Percentiles rank a stretch among this genome's conserved stretches.
Conservation (phyloP, 768 basidiomycete species). For the Leccinum arenicola region DNA sequence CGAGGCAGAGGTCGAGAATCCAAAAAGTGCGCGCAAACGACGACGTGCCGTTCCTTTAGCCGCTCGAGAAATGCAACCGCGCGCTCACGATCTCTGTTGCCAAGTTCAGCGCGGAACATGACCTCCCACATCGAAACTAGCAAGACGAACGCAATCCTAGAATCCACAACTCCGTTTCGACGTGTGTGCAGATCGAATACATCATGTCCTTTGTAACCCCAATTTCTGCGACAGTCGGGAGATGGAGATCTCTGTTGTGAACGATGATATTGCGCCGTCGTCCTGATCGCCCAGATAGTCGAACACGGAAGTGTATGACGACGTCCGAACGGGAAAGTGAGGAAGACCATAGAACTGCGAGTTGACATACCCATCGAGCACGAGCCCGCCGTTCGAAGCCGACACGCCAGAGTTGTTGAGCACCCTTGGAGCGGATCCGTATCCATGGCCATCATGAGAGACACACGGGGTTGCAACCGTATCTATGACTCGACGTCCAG, state of each 20-base stretch:
- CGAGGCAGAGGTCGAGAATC: neutral
- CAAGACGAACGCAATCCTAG: neutral
- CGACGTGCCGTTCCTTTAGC: constrained; percentile 63
- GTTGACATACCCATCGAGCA: constrained; percentile 54
- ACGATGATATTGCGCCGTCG: too few species aligned
- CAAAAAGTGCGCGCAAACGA: neutral
- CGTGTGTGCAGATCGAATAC: too few species aligned
- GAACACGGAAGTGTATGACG: constrained; percentile 26
- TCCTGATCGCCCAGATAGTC: too few species aligned
- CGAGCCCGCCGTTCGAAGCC: constrained; percentile 62
- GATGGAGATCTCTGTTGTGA: too few species aligned
- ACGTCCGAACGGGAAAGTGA: neutral
- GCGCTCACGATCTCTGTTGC: constrained; percentile 65
- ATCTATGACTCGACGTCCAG: constrained; percentile 50
- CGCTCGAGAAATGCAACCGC: constrained; percentile 71
- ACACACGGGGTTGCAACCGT: constrained; percentile 37
- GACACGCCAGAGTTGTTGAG: constrained; percentile 80
- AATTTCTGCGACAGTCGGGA: too few species aligned
- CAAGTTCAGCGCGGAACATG: constrained; percentile 94
- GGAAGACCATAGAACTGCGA: neutral
- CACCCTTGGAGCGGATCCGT: constrained; percentile 39
- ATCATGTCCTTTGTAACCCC: too few species aligned
- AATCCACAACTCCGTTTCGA: neutral
- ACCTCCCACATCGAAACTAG: constrained; percentile 90
- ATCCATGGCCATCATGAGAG: constrained; percentile 22